Percentiles rank a stretch among this genome's conserved stretches.
phyloP scores from a whole-genome alignment of 148 eudicot species.

The Camellia lanceoleosa region DNA sequence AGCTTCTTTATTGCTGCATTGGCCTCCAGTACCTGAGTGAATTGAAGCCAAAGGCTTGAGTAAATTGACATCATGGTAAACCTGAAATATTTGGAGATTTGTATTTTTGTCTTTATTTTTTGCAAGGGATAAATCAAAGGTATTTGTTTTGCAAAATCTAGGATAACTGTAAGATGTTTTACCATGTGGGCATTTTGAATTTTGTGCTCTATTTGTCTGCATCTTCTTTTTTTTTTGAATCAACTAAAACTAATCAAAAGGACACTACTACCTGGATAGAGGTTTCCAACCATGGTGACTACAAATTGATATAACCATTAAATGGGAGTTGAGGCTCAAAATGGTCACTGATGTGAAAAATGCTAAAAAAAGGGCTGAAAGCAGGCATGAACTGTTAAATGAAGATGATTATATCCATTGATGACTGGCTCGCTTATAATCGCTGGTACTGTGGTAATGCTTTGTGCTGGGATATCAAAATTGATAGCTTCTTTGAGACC shows the following conservation, averaged over 20 bases:
- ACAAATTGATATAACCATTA: background rate
- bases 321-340: background rate
- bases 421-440: too few species aligned
- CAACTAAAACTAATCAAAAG: background rate
- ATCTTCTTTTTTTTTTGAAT: background rate
- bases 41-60: background rate
- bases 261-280: background rate
- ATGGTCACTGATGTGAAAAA: background rate
- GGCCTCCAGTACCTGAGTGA: background rate
- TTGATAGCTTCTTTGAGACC: too few species aligned
- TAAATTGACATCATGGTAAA: background rate
- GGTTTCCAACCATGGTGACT: slow-evolving; percentile 1
- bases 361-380: background rate
- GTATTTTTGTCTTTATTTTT: background rate
- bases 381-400: background rate
- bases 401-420: too few species aligned
- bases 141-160: background rate
- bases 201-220: slow-evolving; percentile 2
- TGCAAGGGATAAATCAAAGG: background rate
- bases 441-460: too few species aligned
- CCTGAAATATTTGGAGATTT: background rate
- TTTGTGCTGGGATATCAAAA: too few species aligned
- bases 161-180: background rate
- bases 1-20: background rate
- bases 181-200: background rate